Evolutionary conservation across 352 stramenopile genomes (phyloP), one percentile per base, ranked within the genome.

Genomic region (Pythium dissimile): DNA sequence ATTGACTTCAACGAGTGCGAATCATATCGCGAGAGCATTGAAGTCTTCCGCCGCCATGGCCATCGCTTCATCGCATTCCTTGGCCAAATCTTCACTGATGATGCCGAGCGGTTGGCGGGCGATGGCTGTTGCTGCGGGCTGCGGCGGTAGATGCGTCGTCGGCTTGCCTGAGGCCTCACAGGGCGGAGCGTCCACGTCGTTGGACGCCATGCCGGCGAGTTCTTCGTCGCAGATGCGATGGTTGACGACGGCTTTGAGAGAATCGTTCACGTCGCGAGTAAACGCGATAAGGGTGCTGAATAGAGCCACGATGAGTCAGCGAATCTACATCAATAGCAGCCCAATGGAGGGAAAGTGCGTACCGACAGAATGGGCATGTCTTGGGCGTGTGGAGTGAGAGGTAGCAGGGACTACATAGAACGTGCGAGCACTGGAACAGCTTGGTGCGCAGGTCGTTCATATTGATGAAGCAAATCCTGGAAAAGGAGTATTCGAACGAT

Each of bases 321-420:
- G 16, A 13, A 9, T 20, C 1, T 41, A 10, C 45, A 41, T 23
- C 21, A 37, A 11, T 26, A n/a, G 12, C 18, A 30, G 15, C 20
- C 28, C 7, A 26, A 18, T 21, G 27, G 10, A 23, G n/a, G 15
- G 3, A 31, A 13, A 16, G 37, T 21, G 64, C 62, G 16, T 21
- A 69, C 62, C 62, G 62, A 26, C 62, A 69, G 34, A 41, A 69
- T 16, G 62, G 62, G 30, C 62, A 69, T 20, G 27, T 1, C 11
- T 30, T 20, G 10, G 37, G 35, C 11, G 7, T 34, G 9, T 10
- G 18, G 2, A 64, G n/a, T 9, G 31, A 45, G 20, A 27, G 30
- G 6, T 59, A 45, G 39, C 62, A 69, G 2, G 1, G 28, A 2
- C 23, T 39, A 24, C 62, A 69, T 5, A 60, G 20, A 0, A 53